A percentile compares a stretch with the other conserved stretches of the same genome.
Conservation (phyloP, 768 basidiomycete genomes). For the Trametes maxima region DNA sequence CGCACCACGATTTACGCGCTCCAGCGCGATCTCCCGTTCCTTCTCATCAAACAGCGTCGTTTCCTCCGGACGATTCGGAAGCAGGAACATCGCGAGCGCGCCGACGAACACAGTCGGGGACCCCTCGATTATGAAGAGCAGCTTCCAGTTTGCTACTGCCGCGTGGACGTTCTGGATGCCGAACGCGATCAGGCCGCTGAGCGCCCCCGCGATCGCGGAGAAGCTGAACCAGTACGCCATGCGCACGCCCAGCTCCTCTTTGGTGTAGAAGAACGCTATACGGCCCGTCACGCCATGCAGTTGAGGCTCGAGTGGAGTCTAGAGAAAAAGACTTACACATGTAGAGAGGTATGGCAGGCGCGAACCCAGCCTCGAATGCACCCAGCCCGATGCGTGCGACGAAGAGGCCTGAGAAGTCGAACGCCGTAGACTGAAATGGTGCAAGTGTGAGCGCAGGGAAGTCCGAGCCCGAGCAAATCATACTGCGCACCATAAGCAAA, state of each 20-base stretch:
- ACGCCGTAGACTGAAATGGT: conserved; percentile 55
- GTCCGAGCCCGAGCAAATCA: neutral
- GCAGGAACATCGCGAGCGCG: conserved; percentile 51
- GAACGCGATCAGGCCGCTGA: conserved; percentile 81
- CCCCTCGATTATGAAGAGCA: conserved; percentile 79
- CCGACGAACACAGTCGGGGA: conserved; percentile 68
- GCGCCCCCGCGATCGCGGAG: conserved; percentile 82
- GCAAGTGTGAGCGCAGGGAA: neutral
- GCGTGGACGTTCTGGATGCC: conserved; percentile 66
- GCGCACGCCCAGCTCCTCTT: conserved; percentile 69
- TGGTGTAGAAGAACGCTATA: conserved; percentile 77
- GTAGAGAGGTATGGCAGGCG: conserved; percentile 76
- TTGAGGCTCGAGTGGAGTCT: too few species aligned
- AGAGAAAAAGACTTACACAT: conserved; percentile 54
- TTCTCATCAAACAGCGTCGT: conserved; percentile 55
- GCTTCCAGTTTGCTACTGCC: conserved; percentile 55
- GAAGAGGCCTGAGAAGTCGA: conserved; percentile 61
- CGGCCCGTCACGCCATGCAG: too few species aligned
- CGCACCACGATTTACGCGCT: conserved; percentile 65
- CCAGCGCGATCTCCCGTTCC: conserved; percentile 62
- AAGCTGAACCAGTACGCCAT: conserved; percentile 86
- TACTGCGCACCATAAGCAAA: conserved; percentile 57
- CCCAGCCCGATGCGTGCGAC: conserved; percentile 65
- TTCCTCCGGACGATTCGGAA: conserved; percentile 75
- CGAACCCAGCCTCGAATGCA: conserved; percentile 78